These are phyloP conservation scores for Hemisphaericaspora nanyangensis DNA, from an alignment of 805 yeast genomes.

Conservation along the genomic window DNA sequence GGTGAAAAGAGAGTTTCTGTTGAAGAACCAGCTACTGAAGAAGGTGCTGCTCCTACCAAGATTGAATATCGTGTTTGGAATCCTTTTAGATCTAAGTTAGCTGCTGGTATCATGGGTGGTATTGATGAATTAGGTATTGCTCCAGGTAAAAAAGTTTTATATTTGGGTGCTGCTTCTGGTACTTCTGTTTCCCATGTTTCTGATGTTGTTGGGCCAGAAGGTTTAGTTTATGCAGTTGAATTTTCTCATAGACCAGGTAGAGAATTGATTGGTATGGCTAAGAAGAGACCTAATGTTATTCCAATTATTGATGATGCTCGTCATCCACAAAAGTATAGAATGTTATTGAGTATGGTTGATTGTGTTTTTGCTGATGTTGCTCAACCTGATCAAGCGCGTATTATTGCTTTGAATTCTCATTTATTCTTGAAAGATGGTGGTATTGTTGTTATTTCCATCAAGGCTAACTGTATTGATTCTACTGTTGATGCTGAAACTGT, in stretches of 20 bases:
- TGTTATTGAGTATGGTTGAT: constrained; percentile 98
- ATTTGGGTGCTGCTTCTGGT: constrained; percentile 99
- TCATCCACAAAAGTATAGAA: constrained; percentile 99
- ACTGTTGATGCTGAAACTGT: constrained; percentile 99
- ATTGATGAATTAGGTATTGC: constrained; percentile 94
- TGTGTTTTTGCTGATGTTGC: constrained; percentile 99
- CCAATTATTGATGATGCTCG: constrained; percentile 99
- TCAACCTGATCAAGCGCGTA: constrained; percentile 99
- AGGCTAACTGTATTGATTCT: constrained; percentile 99
- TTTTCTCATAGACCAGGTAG: constrained; percentile 99
- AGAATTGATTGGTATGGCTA: constrained; percentile 98
- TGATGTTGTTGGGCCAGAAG: constrained; percentile 98
- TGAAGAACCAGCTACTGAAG: constrained; percentile 89
- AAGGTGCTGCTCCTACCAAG: constrained; percentile 86
- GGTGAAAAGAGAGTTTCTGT: constrained; percentile 95
- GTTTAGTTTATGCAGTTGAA: constrained; percentile 97
- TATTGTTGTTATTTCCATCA: constrained; percentile 97
- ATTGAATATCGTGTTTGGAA: constrained; percentile 99
- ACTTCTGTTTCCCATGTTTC: constrained; percentile 98
- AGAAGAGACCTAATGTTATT: constrained; percentile 98
- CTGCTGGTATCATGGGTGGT: constrained; percentile 99
- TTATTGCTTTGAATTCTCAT: constrained; percentile 96
- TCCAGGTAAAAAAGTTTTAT: constrained; percentile 96
- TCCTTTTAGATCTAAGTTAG: constrained; percentile 99
- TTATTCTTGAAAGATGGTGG: constrained; percentile 97